phyloP scores from a whole-genome alignment of 2,329 filamentous ascomycete species.

The Rhexocercosporidium sp. region DNA sequence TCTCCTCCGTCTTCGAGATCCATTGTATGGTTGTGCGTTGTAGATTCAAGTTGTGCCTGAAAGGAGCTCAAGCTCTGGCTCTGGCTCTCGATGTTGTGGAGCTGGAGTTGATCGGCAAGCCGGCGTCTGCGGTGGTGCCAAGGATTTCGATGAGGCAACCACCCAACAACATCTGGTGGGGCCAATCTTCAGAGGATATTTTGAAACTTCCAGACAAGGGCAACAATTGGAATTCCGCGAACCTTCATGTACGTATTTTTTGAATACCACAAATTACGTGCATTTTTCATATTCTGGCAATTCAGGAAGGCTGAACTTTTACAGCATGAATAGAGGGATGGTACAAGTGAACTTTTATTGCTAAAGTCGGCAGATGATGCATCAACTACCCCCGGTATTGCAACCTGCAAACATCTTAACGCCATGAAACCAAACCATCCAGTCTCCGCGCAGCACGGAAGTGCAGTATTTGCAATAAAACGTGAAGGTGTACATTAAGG shows the following conservation, averaged over 20 bases:
- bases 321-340: not conserved
- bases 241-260: too few relatives aligned
- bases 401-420: not conserved
- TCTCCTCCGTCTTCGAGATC: slow-evolving; percentile 51
- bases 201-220: not conserved
- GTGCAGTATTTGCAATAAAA: not conserved
- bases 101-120: slow-evolving; percentile 24
- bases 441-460: not conserved
- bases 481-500: slow-evolving; percentile 10
- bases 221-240: too few relatives aligned
- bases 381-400: not conserved
- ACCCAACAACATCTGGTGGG: not conserved
- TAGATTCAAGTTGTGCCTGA: slow-evolving; percentile 16
- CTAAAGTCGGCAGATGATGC: not conserved
- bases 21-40: slow-evolving; percentile 40
- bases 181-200: not conserved
- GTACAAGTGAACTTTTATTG: not conserved
- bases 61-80: slow-evolving; percentile 21
- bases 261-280: too few relatives aligned
- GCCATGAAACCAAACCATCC: not conserved
- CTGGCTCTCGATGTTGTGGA: slow-evolving; percentile 16
- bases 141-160: slow-evolving; percentile 16
- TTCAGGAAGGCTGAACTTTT: too few relatives aligned
- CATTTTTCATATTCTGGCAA: too few relatives aligned
- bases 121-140: slow-evolving; percentile 20